Conservation (phyloP, 352 stramenopile species). For the Phytophthora pseudosyringae region DNA sequence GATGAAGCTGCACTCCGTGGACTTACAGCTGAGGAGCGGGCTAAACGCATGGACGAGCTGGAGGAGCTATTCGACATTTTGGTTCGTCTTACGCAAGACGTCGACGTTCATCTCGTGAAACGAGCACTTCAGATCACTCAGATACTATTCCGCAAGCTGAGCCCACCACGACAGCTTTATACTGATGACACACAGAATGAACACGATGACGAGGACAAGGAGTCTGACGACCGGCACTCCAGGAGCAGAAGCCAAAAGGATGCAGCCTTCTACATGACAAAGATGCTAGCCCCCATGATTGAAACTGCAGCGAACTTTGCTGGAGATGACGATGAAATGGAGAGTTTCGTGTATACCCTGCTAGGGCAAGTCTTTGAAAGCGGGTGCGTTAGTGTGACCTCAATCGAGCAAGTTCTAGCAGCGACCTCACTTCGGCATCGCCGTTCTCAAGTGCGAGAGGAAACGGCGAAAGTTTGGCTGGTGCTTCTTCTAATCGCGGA, state of each 20-base stretch:
- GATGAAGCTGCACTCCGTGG: conserved; percentile 28
- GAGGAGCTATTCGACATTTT: conserved; percentile 56
- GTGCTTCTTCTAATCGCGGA: conserved; percentile 47
- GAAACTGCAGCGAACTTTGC: conserved; percentile 63
- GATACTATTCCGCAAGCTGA: conserved; percentile 58
- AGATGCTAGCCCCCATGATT: conserved; percentile 55
- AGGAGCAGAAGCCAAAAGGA: conserved; percentile 1
- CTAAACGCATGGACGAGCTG: conserved; percentile 23
- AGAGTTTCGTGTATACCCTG: conserved; percentile 39
- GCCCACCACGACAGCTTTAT: conserved; percentile 12
- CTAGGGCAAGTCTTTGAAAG: conserved; percentile 45
- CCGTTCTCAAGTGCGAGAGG: conserved; percentile 63
- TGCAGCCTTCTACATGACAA: conserved; percentile 43
- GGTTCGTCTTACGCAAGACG: conserved; percentile 62
- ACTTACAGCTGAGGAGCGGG: conserved; percentile 18
- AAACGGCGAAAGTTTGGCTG: conserved; percentile 67
- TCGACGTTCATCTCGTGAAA: conserved; percentile 73
- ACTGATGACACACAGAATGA: conserved; percentile 5
- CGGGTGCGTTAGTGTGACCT: conserved; percentile 22
- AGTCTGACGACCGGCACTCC: not conserved
- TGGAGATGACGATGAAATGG: conserved; percentile 59
- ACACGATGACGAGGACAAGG: not conserved
- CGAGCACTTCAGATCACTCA: conserved; percentile 66
- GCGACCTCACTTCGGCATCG: conserved; percentile 52
- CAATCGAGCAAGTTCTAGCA: conserved; percentile 37